These are phyloP conservation scores for Dinochytrium kinnereticum DNA, from an alignment of 371 early-diverging fungal species.

Conservation along the genomic window DNA sequence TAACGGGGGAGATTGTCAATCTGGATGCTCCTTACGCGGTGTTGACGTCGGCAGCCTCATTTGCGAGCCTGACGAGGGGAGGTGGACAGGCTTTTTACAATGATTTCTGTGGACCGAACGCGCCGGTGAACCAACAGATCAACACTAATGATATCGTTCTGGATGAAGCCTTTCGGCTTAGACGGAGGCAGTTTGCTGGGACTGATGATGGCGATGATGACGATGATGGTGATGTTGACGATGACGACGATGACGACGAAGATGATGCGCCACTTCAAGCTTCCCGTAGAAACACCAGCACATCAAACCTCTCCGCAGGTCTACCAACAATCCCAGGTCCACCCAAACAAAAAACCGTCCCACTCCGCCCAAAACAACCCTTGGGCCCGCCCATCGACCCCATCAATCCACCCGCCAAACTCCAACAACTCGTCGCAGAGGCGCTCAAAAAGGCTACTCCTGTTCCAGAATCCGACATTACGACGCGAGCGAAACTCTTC, in stretches of 20 bases:
- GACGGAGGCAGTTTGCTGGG: background rate
- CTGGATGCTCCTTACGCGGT: slow-evolving; percentile 12
- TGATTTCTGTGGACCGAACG: slow-evolving; percentile 13
- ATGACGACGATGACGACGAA: slow-evolving; percentile 10
- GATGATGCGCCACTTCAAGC: background rate
- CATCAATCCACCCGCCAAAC: background rate
- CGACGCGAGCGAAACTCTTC: background rate
- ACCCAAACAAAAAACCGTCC: background rate
- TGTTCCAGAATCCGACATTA: background rate
- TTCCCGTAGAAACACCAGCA: background rate
- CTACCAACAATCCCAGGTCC: too few relatives aligned
- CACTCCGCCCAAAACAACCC: background rate
- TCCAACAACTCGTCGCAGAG: background rate
- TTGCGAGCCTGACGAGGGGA: background rate
- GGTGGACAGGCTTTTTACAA: slow-evolving; percentile 3
- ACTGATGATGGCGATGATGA: background rate
- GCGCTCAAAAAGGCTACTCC: background rate
- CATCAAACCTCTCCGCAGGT: background rate
- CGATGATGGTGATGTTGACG: background rate
- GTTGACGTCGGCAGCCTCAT: background rate
- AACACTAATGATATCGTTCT: slow-evolving; percentile 1
- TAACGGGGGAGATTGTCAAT: background rate
- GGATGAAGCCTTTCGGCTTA: background rate
- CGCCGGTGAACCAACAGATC: background rate
- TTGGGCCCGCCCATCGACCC: background rate